Evolutionary conservation across 495 filamentous ascomycete genomes (phyloP), one percentile per base, ranked within the genome.

Genomic region (Xanthoparmelia taractica): DNA sequence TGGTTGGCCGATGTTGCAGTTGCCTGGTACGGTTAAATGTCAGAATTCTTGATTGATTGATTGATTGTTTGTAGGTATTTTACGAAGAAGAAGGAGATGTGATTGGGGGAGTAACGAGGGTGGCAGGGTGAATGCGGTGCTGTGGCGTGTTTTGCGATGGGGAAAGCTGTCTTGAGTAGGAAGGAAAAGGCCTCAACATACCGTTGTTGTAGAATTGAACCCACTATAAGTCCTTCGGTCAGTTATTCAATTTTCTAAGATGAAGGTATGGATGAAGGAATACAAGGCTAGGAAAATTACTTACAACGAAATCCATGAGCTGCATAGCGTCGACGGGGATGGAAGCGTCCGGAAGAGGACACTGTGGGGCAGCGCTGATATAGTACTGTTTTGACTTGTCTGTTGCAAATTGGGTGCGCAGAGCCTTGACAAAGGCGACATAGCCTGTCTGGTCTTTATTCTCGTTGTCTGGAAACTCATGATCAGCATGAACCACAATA

Each of bases 281-380:
- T 13, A 29, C 10, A 25, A n/a, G n/a, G 43, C 8, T 45, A 18
- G 17, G 8, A 2, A n/a, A n/a, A n/a, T 5, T 45, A 48, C 47
- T 50, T 50, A 50, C 47, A n/a, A 78, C 70, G 63, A 76, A 77
- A 54, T 77, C 76, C 50, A 72, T 70, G n/a, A 41, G 58, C 20
- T 63, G 64, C 63, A 77, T 70, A 10, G 74, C 73, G 1, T 57
- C 62, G 2, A 71, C 59, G 20, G 76, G 78, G 74, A 84, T 84
- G 56, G 78, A 77, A 4, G 76, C 74, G 65, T 85, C 82, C 0
- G 83, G 82, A 27, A 79, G 73, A 1, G 75, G 76, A 55, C 83
- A 85, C 65, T 84, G 81, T 5, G 83, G 83, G 11, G 82, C 79
- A 15, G 79, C 83, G 18, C 80, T 78, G 64, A 85, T 80, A 69